Conservation (phyloP, 371 early-diverging fungal species). For the Apophysomyces sp. region DNA sequence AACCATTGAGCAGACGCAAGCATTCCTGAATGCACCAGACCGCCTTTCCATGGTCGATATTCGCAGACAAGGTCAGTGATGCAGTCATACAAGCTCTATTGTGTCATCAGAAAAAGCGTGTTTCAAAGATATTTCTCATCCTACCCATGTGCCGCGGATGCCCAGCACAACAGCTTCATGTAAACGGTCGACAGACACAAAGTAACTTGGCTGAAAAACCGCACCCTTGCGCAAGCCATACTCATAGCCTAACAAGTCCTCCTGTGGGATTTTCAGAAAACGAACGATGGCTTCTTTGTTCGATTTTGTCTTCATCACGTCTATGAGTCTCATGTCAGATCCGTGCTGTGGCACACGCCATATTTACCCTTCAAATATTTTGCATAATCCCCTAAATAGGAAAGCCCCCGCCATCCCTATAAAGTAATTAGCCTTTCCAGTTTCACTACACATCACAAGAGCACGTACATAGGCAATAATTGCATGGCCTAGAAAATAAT, state of each 20-base stretch:
- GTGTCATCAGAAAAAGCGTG: background rate
- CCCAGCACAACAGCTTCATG: conserved; percentile 69
- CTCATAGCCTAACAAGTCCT: conserved; percentile 77
- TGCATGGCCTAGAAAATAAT: conserved; percentile 48
- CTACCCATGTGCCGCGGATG: conserved; percentile 82
- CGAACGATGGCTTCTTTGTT: conserved; percentile 68
- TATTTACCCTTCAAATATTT: conserved; percentile 31
- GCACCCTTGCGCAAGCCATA: conserved; percentile 59
- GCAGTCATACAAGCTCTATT: conserved; percentile 71
- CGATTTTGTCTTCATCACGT: conserved; percentile 66
- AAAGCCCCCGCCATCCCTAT: conserved; percentile 43
- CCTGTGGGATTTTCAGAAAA: conserved; percentile 61
- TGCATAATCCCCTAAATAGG: conserved; percentile 39
- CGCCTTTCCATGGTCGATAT: conserved; percentile 83
- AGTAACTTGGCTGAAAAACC: conserved; percentile 80
- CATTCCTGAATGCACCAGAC: conserved; percentile 82
- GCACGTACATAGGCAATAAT: conserved; percentile 49
- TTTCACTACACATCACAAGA: background rate
- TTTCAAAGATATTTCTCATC: background rate
- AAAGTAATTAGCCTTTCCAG: background rate
- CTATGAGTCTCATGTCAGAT: conserved; percentile 33
- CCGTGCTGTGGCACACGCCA: background rate
- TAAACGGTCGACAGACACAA: conserved; percentile 66
- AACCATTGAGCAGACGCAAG: conserved; percentile 80
- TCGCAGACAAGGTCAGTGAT: conserved; percentile 85